Evolutionary conservation across 2,329 filamentous ascomycete genomes (phyloP), one percentile per base, ranked within the genome.

Genomic region (Fusarium nurragi): DNA sequence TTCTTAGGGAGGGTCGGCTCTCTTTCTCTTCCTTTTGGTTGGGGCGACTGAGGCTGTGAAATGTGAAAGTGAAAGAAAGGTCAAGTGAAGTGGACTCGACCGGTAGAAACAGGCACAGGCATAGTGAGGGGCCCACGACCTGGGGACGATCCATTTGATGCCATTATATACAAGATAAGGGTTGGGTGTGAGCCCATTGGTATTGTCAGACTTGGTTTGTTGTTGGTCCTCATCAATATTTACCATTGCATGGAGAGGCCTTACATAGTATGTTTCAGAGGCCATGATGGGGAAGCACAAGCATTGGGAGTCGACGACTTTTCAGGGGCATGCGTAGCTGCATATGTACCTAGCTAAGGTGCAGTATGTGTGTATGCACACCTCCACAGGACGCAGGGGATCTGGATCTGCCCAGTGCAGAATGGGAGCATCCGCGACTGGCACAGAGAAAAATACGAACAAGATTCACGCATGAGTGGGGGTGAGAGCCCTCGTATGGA

Each of bases 1-100:
- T 71, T 71, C 59, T 71, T 71, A 60, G 69, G 18, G 57, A 53
- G 50, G 41, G 46, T 54, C 34, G 14, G 28, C 11, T 39, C 47
- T 61, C 38, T 53, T 45, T 54, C 46, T 47, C 60, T 44, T 52
- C 26, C 26, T 30, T 55, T 60, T 55, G 54, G 63, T 60, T 60
- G 60, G 47, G 63, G 60, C 56, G 63, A 71, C 60, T 71, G 69
- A 70, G 69, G 69, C 69, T 71, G 69, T 71, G 69, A 64, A 68
- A 51, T 32, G 18, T 21, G 12, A 30, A 26, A 13, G 12, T 28
- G 5, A 28, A 28, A 13, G 4, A 11, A 28, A 28, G 46, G 14
- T 36, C 26, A 40, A 45, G 22, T 57, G 41, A 30, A 21, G 19
- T 41, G 21, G 19, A 58, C 26, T 32, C 12, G 25, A 30, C 25